A percentile compares a stretch with the other conserved stretches of the same genome.
These are phyloP conservation scores for Thermothielavioides terrestris DNA, from an alignment of 495 filamentous ascomycete species.

Conservation along the genomic window DNA sequence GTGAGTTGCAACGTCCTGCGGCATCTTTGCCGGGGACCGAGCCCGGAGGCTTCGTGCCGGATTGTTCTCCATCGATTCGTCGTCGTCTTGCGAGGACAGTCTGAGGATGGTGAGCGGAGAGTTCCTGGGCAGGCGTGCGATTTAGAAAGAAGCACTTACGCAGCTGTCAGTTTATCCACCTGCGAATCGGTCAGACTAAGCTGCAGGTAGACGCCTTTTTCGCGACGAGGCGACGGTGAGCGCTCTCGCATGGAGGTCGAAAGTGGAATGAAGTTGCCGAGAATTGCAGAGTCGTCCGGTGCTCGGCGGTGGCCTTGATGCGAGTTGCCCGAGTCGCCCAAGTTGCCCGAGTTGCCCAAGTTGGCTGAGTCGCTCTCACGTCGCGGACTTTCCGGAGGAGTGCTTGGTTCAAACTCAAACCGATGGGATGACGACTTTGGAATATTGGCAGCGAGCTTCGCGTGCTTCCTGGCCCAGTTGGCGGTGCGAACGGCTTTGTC, in stretches of 20 bases:
- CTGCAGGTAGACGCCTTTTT: constrained; percentile 11
- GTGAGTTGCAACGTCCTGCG: background rate
- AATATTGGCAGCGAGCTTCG: no score
- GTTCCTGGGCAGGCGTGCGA: rapidly evolving
- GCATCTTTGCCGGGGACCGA: constrained; percentile 13
- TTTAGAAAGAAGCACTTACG: constrained; percentile 7
- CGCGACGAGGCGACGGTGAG: constrained; percentile 6
- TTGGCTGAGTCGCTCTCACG: background rate
- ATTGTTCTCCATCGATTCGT: constrained; percentile 4
- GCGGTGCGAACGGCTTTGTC: no score
- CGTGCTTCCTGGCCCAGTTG: no score
- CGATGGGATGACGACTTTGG: no score
- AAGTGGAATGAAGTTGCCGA: constrained; percentile 21
- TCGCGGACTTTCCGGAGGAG: no score
- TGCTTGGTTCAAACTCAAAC: no score
- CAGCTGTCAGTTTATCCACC: constrained; percentile 17
- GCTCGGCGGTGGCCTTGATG: background rate
- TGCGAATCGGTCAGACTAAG: constrained; percentile 24
- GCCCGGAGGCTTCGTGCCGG: constrained; percentile 7
- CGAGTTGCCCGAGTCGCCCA: background rate
- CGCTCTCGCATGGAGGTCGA: constrained; percentile 7
- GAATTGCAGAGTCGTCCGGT: constrained; percentile 10
- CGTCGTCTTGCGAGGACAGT: constrained; percentile 7
- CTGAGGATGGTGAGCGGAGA: background rate
- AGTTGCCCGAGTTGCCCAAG: background rate